A percentile compares a stretch with the other conserved stretches of the same genome.
Evolutionary conservation across 768 basidiomycete species (phyloP).

Genomic region (Trametes meyenii): DNA sequence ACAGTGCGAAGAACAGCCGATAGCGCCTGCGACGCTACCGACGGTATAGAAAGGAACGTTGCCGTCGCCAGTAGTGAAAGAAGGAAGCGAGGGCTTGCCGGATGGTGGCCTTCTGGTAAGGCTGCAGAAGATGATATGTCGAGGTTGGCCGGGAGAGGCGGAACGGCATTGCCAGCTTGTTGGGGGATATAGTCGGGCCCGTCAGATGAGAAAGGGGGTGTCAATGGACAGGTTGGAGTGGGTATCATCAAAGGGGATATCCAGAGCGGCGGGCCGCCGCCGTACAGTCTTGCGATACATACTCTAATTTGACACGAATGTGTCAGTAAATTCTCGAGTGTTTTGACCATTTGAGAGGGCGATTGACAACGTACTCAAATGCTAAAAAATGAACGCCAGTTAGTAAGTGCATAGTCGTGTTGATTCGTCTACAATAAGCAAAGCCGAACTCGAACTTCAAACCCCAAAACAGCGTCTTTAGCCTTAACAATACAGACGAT

Average conservation of each 20-base stretch:
- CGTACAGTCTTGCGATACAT: conserved; percentile 85
- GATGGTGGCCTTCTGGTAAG: conserved; percentile 61
- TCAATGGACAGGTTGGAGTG: conserved; percentile 68
- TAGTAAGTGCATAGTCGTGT: neutral
- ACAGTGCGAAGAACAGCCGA: conserved; percentile 69
- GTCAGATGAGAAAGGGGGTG: conserved; percentile 54
- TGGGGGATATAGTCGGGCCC: conserved; percentile 5
- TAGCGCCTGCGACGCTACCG: conserved; percentile 76
- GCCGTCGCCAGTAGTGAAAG: conserved; percentile 87
- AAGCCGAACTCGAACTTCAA: neutral
- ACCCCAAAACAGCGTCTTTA: neutral
- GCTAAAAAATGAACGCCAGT: conserved; percentile 45
- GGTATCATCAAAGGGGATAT: conserved; percentile 68
- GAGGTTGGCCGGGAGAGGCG: conserved; percentile 21
- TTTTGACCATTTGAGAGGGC: too few relatives aligned
- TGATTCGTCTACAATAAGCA: too few relatives aligned
- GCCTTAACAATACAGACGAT: neutral
- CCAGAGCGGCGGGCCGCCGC: conserved; percentile 77
- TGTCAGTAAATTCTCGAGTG: conserved; percentile 7
- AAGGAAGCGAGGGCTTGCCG: conserved; percentile 78
- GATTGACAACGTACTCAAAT: conserved; percentile 72
- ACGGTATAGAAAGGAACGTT: conserved; percentile 82
- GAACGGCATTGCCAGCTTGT: conserved; percentile 31
- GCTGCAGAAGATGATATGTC: conserved; percentile 30
- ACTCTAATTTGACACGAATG: conserved; percentile 49